Base-by-base conservation (phyloP, 331 rosid genomes). In the Pyracantha coccinea region DNA sequence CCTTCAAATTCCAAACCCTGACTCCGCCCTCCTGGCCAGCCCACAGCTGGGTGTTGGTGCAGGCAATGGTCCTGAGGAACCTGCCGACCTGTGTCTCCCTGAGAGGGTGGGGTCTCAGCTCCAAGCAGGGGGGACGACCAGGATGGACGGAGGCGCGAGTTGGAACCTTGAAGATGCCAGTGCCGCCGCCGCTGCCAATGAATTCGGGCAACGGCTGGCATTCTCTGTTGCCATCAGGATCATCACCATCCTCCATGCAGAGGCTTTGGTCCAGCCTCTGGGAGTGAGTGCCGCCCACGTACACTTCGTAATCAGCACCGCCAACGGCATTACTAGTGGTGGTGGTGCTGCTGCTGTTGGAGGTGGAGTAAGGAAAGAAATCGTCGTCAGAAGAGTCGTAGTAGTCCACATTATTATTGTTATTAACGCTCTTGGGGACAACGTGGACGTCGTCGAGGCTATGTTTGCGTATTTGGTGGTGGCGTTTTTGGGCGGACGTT, bases 51-150 rank as follows among this genome's bases (percentile, higher is more conserved):
- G 85, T 76, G 63, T 90, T 93, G 0, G 98, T 89, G 78, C 98
- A 92, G 0, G 93, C 99, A 65, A 95, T 92, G 83, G 84, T 95
- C 70, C 99, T 84, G 27, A 95, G 83, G 77, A 90, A 95, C 47
- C 87, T 92, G 1, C 99, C 98, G 1, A 86, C 92, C 75, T 95
- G 99, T 2, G 99, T 95, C 80, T 95, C 99, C 84, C 93, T 86
- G 60, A 95, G 67, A 0, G 99, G 99, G 35, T 95, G 99, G 0
- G 99, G 99, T 75, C 99, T 88, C n/a, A 95, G 81, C 90, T 92
- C 99, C 29, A 95, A 77, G 79, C 96, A 95, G 0, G 99, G 88
- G 0, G 99, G 97, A 5, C 99, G 84, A 0, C 86, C 90, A 0
- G 96, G 99, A 82, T 95, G 99, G 68, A 95, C 97, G 0, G 97